These are phyloP conservation scores for Cryptococcus floricola DNA, from an alignment of 1,284 basidiomycete species.

Conservation along the genomic window DNA sequence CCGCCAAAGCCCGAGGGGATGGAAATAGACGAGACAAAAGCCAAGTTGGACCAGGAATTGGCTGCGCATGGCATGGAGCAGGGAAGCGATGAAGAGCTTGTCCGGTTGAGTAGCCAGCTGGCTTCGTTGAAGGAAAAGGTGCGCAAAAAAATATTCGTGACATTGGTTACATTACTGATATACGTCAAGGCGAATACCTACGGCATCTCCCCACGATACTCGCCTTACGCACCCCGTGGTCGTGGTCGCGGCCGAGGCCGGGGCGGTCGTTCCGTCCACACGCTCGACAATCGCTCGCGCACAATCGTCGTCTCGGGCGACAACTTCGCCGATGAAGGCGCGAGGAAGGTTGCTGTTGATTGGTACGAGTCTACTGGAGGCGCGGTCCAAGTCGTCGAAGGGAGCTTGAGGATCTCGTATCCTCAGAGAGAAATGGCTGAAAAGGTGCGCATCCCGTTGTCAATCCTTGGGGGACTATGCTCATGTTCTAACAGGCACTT, in stretches of 20 bases:
- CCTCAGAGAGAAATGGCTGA: conserved; percentile 44
- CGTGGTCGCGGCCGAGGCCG: conserved; percentile 58
- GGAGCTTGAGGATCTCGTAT: conserved; percentile 37
- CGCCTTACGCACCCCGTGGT: conserved; percentile 52
- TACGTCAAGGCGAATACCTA: conserved; percentile 32
- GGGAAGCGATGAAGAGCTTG: conserved; percentile 44
- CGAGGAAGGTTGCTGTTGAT: conserved; percentile 61
- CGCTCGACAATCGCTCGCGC: conserved; percentile 85
- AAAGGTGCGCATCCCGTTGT: conserved; percentile 29
- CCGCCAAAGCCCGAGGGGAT: conserved; percentile 34
- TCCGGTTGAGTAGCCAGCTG: conserved; percentile 38
- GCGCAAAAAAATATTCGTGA: conserved; percentile 53
- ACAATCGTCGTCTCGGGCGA: conserved; percentile 68
- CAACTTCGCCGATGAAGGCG: conserved; percentile 49
- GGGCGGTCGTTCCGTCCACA: conserved; percentile 60
- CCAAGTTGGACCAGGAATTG: conserved; percentile 53
- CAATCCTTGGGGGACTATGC: background rate
- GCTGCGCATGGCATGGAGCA: conserved; percentile 62
- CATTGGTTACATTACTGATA: conserved; percentile 9
- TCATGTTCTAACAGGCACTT: conserved; percentile 24
- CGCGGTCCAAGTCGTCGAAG: conserved; percentile 15
- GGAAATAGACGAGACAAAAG: conserved; percentile 41
- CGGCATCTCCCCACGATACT: conserved; percentile 35
- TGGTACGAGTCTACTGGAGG: conserved; percentile 70
- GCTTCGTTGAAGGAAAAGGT: conserved; percentile 56